Evolutionary conservation across 2,329 filamentous ascomycete species (phyloP).

Genomic region (Capronia americana): DNA sequence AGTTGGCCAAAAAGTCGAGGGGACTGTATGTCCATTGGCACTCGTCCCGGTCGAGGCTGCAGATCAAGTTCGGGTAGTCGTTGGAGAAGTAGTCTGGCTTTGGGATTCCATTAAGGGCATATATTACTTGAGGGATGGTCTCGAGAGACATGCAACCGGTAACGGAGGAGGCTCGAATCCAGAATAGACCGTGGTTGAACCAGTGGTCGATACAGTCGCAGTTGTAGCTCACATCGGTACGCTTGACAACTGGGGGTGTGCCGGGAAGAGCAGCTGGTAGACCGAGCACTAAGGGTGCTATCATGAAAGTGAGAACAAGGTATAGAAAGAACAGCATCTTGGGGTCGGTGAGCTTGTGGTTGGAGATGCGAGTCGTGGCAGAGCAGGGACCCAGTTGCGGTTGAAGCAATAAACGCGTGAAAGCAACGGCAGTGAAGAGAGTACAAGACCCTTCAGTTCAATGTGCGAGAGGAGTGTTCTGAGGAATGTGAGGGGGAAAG

Average conservation of each 20-base stretch:
- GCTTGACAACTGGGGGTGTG: not conserved
- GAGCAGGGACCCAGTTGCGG: not conserved
- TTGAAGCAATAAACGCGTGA: not conserved
- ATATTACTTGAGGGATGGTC: constrained; percentile 15
- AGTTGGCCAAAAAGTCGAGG: constrained; percentile 8
- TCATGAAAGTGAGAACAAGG: not conserved
- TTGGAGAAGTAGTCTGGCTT: constrained; percentile 22
- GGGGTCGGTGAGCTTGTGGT: not conserved
- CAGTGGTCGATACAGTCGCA: constrained; percentile 27
- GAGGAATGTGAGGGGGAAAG: not conserved
- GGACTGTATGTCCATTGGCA: constrained; percentile 29
- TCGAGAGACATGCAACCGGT: constrained; percentile 28
- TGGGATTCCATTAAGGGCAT: constrained; percentile 23
- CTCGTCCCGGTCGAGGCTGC: constrained; percentile 12
- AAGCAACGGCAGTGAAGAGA: not conserved
- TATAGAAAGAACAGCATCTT: not conserved
- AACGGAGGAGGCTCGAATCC: constrained; percentile 25
- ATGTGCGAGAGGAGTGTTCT: not conserved
- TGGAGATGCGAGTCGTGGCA: not conserved
- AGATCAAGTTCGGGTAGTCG: constrained; percentile 21
- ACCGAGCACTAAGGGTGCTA: not conserved
- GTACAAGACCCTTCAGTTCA: not conserved
- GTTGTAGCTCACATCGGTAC: constrained; percentile 14
- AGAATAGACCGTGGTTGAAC: constrained; percentile 21
- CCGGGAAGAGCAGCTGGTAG: not conserved